phyloP scores from a whole-genome alignment of 257 asterid species.

The Jasminum sambac region DNA sequence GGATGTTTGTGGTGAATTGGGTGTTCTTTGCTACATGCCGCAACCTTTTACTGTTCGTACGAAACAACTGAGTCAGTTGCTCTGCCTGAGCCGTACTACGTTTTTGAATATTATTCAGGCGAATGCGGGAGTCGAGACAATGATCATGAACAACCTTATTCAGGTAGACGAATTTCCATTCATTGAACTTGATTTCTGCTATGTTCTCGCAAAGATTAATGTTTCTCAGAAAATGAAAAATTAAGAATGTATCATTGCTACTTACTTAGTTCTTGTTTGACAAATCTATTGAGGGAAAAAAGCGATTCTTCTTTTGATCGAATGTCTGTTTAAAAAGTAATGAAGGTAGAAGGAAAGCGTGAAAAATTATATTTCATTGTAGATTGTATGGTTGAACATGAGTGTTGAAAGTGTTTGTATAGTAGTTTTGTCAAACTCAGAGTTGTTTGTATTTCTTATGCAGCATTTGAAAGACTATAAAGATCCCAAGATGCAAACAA shows the following conservation, averaged over 20 bases:
- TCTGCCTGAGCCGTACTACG: conserved; percentile 66
- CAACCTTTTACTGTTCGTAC: conserved; percentile 70
- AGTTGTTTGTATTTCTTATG: conserved; percentile 16
- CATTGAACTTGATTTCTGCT: background rate
- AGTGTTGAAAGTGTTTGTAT: too few species aligned
- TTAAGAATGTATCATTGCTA: background rate
- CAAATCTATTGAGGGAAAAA: too few species aligned
- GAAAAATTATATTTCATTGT: too few species aligned
- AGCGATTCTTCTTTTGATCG: too few species aligned
- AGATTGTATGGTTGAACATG: too few species aligned
- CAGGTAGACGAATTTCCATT: conserved; percentile 38
- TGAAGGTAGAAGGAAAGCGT: too few species aligned
- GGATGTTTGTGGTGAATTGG: conserved; percentile 70
- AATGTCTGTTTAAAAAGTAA: too few species aligned
- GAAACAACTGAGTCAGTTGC: conserved; percentile 72
- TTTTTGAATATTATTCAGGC: conserved; percentile 71
- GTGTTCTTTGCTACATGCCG: conserved; percentile 81
- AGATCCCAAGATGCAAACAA: conserved; percentile 56
- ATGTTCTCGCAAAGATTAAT: background rate
- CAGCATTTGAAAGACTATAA: conserved; percentile 63
- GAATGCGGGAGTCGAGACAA: conserved; percentile 76
- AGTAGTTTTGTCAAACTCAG: too few species aligned
- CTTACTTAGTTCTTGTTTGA: too few species aligned
- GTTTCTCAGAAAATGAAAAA: background rate
- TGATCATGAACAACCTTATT: conserved; percentile 79